Evolutionary conservation across 305 asterid species (phyloP).

Genomic region (Solanum hybrid): DNA sequence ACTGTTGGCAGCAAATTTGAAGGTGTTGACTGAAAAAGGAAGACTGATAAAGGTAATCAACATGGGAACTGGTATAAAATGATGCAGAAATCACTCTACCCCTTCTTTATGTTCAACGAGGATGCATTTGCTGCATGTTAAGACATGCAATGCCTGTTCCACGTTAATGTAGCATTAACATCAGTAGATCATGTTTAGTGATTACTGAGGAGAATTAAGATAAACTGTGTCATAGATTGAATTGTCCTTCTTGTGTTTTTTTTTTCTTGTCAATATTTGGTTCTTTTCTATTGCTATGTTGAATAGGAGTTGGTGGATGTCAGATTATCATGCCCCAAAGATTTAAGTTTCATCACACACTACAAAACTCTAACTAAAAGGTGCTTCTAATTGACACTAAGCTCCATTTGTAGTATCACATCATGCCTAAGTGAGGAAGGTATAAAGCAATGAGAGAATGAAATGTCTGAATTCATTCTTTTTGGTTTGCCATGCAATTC

Average conservation of each 20-base stretch:
- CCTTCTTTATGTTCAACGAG: neutral
- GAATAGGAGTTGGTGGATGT: neutral
- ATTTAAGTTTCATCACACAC: neutral
- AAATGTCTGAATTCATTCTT: neutral
- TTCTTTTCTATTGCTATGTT: neutral
- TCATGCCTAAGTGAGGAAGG: neutral
- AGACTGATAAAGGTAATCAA: slow-evolving; percentile 59
- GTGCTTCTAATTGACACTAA: neutral
- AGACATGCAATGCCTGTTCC: neutral
- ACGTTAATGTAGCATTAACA: neutral
- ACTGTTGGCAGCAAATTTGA: slow-evolving; percentile 52
- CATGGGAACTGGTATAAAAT: neutral
- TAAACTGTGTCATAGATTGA: neutral
- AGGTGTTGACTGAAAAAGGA: slow-evolving; percentile 61
- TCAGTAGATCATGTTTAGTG: neutral
- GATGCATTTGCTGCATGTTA: neutral
- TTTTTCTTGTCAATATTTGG: neutral
- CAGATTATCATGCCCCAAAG: neutral
- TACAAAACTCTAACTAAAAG: neutral
- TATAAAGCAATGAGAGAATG: neutral
- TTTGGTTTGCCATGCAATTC: neutral
- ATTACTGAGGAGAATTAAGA: neutral
- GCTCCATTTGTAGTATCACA: neutral
- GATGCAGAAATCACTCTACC: neutral
- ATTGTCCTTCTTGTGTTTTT: neutral